Evolutionary conservation across 306 rosid genomes (phyloP).

Genomic region (Prunus mongolica): DNA sequence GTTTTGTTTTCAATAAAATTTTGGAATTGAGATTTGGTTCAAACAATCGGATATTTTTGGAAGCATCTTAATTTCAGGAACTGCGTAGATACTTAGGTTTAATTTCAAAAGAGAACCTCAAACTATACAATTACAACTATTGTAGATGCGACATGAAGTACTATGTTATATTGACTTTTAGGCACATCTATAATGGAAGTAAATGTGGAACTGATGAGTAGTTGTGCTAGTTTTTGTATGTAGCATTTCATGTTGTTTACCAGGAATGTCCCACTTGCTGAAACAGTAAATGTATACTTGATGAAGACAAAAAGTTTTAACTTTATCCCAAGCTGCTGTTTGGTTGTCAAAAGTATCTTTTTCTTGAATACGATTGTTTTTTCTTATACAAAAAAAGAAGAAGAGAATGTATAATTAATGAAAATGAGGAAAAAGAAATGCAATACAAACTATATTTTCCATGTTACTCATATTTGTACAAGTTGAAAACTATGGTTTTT

Average conservation of each 20-base stretch:
- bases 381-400: neutral
- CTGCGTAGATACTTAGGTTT: neutral
- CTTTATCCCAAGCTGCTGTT: neutral
- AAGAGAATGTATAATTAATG: neutral
- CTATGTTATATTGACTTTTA: neutral
- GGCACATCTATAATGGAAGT: neutral
- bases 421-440: neutral
- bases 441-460: neutral
- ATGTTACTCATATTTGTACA: neutral
- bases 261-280: neutral
- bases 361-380: too few species aligned
- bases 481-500: neutral
- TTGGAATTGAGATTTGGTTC: slow-evolving; percentile 5
- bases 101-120: neutral
- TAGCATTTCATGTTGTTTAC: neutral
- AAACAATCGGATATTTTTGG: slow-evolving; percentile 2
- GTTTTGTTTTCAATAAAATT: neutral
- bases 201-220: neutral
- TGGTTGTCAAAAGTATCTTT: neutral
- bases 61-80: neutral
- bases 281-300: neutral
- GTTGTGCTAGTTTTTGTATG: neutral
- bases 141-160: neutral
- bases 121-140: neutral
- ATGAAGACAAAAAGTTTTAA: neutral